Evolutionary conservation across 371 early-diverging fungal species (phyloP).

Genomic region (Zychaea mexicana): DNA sequence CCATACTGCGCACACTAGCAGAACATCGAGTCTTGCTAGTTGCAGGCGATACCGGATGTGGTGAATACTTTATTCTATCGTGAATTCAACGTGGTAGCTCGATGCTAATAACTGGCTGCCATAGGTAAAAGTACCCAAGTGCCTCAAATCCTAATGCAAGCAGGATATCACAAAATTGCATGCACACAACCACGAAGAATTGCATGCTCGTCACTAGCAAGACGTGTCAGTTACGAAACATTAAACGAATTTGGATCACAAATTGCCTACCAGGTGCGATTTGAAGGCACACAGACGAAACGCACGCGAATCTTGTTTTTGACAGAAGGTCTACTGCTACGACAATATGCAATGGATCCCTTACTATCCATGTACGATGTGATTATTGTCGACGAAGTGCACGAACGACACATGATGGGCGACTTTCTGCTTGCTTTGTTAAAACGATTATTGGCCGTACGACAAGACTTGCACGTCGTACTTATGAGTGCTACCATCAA

Average conservation of each 20-base stretch:
- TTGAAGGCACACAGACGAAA: conserved; percentile 65
- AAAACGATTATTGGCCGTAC: conserved; percentile 46
- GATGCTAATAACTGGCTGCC: too few species aligned
- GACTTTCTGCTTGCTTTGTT: conserved; percentile 63
- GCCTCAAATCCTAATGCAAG: conserved; percentile 76
- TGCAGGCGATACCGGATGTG: conserved; percentile 85
- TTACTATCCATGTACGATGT: conserved; percentile 60
- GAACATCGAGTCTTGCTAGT: conserved; percentile 61
- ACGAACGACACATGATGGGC: conserved; percentile 67
- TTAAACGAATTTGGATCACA: conserved; percentile 67
- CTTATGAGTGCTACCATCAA: conserved; percentile 87
- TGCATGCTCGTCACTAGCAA: conserved; percentile 88
- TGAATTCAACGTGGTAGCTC: too few species aligned
- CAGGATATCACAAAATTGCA: conserved; percentile 74
- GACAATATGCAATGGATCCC: conserved; percentile 65
- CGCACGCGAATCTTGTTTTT: conserved; percentile 66
- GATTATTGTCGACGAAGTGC: conserved; percentile 79
- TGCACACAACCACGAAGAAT: conserved; percentile 95
- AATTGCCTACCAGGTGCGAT: conserved; percentile 73
- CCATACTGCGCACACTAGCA: conserved; percentile 59
- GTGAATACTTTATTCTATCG: conserved; percentile 24
- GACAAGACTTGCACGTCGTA: conserved; percentile 53
- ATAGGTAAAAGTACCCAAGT: conserved; percentile 78
- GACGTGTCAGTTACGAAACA: conserved; percentile 73
- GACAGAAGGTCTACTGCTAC: conserved; percentile 66